A percentile compares a stretch with the other conserved stretches of the same genome.
Conservation (phyloP, 164 flowering plant genomes). For the Nelumbo lutea region DNA sequence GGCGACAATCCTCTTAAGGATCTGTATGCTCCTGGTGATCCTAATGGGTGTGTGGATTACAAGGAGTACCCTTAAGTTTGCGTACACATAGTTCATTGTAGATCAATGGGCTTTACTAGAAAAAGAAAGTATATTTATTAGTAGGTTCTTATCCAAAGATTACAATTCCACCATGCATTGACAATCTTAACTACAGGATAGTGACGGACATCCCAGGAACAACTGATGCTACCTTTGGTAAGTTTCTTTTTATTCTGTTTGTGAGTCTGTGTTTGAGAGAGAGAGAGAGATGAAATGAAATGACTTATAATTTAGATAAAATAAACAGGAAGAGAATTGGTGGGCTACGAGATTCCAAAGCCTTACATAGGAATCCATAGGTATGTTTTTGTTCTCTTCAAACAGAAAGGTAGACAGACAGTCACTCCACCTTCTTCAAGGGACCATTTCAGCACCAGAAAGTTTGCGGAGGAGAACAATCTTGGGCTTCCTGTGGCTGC, state of each 20-base stretch:
- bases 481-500: constrained; percentile 84
- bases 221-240: constrained; percentile 78
- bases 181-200: constrained; percentile 41
- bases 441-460: constrained; percentile 63
- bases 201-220: constrained; percentile 90
- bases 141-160: neutral
- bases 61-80: too few relatives aligned
- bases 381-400: constrained; percentile 66
- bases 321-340: constrained; percentile 56
- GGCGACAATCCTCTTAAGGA: too few relatives aligned
- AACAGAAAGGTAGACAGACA: constrained; percentile 45
- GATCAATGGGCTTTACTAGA: too few relatives aligned
- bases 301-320: neutral
- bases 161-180: neutral
- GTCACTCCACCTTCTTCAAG: constrained; percentile 48
- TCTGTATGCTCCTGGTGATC: too few relatives aligned
- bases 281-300: neutral
- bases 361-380: constrained; percentile 79
- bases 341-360: constrained; percentile 57
- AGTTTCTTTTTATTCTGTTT: neutral
- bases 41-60: too few relatives aligned
- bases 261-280: neutral
- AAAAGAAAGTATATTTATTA: neutral
- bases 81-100: too few relatives aligned
- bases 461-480: constrained; percentile 57